phyloP scores from a whole-genome alignment of 2,329 filamentous ascomycete genomes.

The Aspergillus pseudoglaucus region DNA sequence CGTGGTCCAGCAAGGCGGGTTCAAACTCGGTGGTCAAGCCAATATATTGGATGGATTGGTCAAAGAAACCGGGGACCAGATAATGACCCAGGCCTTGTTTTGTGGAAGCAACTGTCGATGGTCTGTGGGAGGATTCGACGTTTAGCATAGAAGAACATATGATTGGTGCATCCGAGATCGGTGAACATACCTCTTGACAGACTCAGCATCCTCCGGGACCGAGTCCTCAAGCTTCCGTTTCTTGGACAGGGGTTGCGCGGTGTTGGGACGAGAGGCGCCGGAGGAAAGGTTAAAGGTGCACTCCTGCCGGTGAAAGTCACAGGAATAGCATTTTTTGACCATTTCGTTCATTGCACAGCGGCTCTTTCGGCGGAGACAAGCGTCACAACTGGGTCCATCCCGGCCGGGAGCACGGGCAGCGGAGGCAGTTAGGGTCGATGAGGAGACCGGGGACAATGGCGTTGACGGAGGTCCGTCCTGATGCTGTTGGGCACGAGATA shows the following conservation, averaged over 20 bases:
- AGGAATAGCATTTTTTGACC: conserved; percentile 40
- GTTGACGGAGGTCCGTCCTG: conserved; percentile 11
- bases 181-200: conserved; percentile 31
- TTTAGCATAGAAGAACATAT: too few relatives aligned
- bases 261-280: conserved; percentile 9
- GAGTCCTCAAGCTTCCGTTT: conserved; percentile 36
- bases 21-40: conserved; percentile 39
- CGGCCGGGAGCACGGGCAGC: conserved; percentile 23
- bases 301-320: conserved; percentile 40
- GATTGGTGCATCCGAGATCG: background rate
- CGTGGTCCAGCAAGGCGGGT: conserved; percentile 32
- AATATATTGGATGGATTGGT: conserved; percentile 36
- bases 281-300: conserved; percentile 34
- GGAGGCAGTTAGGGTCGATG: conserved; percentile 12
- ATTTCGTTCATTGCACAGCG: conserved; percentile 39
- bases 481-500: background rate
- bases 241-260: conserved; percentile 23
- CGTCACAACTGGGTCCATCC: conserved; percentile 37
- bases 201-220: conserved; percentile 20
- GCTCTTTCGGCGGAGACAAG: conserved; percentile 37
- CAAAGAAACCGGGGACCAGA: conserved; percentile 27
- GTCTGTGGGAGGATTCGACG: conserved; percentile 11
- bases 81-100: background rate
- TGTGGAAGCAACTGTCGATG: conserved; percentile 15
- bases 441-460: conserved; percentile 11